A percentile compares a stretch with the other conserved stretches of the same genome.
Conservation (phyloP, 345 rosid species). For the Salix dunnii region DNA sequence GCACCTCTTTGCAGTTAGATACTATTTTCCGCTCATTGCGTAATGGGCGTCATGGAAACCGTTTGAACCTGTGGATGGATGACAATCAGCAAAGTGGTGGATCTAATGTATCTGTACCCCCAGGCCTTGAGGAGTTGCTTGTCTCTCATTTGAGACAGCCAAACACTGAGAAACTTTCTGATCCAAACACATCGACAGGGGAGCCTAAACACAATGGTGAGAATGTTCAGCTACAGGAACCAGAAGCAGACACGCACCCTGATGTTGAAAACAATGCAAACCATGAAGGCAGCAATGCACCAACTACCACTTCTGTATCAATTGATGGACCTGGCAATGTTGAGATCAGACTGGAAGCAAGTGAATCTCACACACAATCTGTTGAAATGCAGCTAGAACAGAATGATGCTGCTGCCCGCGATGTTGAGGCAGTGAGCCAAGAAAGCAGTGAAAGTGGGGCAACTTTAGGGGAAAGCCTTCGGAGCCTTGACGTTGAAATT, state of each 20-base stretch:
- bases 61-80: constrained; percentile 87
- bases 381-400: constrained; percentile 90
- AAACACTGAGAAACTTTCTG: constrained; percentile 55
- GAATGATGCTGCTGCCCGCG: constrained; percentile 71
- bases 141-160: constrained; percentile 83
- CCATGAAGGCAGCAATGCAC: constrained; percentile 40
- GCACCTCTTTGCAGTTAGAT: constrained; percentile 58
- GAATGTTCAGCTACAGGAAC: constrained; percentile 39
- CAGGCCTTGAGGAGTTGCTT: constrained; percentile 88
- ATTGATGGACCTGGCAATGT: constrained; percentile 42
- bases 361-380: constrained; percentile 55
- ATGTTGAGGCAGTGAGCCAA: constrained; percentile 95
- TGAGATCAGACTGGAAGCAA: constrained; percentile 42
- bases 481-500: constrained; percentile 95
- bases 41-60: constrained; percentile 82
- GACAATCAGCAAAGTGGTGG: constrained; percentile 75
- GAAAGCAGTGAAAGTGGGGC: constrained; percentile 97
- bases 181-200: constrained; percentile 39
- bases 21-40: constrained; percentile 81
- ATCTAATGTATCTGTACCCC: constrained; percentile 74
- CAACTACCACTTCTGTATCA: constrained; percentile 38
- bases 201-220: constrained; percentile 52
- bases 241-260: constrained; percentile 39
- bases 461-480: constrained; percentile 91
- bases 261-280: constrained; percentile 47